These are phyloP conservation scores for Botrytis byssoidea DNA, from an alignment of 2,329 filamentous ascomycete genomes.

Conservation along the genomic window DNA sequence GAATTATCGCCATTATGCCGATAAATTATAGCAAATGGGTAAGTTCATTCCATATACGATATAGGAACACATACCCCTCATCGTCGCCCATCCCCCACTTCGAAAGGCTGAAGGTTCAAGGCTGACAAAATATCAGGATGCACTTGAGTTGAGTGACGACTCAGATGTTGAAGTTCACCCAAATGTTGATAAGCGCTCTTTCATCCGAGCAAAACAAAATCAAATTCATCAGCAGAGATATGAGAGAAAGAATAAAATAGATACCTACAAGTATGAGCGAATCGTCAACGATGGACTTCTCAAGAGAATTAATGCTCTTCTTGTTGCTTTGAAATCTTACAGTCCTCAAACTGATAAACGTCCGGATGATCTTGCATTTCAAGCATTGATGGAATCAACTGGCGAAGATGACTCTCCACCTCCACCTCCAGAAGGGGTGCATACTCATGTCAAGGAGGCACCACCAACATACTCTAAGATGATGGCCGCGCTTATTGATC, in stretches of 20 bases:
- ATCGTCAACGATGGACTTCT: slow-evolving; percentile 90
- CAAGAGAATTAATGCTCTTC: slow-evolving; percentile 75
- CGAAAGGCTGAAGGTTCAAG: slow-evolving; percentile 36
- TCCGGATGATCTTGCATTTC: slow-evolving; percentile 82
- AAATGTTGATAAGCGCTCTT: slow-evolving; percentile 97
- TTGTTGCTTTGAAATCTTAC: slow-evolving; percentile 72
- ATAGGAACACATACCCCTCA: not conserved
- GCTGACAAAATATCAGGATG: slow-evolving; percentile 57
- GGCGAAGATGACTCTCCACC: slow-evolving; percentile 73
- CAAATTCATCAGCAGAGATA: slow-evolving; percentile 92
- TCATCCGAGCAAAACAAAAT: slow-evolving; percentile 96
- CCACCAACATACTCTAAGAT: slow-evolving; percentile 92
- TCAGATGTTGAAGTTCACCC: slow-evolving; percentile 98
- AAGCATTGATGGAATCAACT: slow-evolving; percentile 80
- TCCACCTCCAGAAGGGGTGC: slow-evolving; percentile 73
- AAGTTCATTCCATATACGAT: slow-evolving; percentile 23
- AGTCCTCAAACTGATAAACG: slow-evolving; percentile 63
- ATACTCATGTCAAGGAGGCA: slow-evolving; percentile 66
- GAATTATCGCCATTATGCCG: slow-evolving; percentile 44
- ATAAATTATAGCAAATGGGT: slow-evolving; percentile 64
- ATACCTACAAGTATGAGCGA: slow-evolving; percentile 87
- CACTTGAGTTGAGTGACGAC: slow-evolving; percentile 95
- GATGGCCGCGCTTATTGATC: slow-evolving; percentile 94
- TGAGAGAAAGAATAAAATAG: slow-evolving; percentile 84
- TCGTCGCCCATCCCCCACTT: slow-evolving; percentile 16